These are phyloP conservation scores for Papiliotrema flavescens DNA, from an alignment of 1,284 basidiomycete species.

Conservation along the genomic window DNA sequence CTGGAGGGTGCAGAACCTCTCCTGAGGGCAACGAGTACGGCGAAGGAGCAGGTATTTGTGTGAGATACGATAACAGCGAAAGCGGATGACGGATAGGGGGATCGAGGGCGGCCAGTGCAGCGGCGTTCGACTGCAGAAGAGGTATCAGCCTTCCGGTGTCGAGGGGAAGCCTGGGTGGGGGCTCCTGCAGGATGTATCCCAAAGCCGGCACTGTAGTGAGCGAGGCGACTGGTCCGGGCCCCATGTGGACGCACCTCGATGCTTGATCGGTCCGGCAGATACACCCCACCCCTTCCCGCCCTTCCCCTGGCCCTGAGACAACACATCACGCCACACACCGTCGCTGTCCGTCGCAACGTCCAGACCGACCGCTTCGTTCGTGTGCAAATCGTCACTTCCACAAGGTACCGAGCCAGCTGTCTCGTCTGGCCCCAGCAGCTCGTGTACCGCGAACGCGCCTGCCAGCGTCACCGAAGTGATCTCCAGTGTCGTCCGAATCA, in stretches of 20 bases:
- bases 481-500: conserved; percentile 68
- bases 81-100: conserved; percentile 64
- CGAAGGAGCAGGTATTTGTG: conserved; percentile 55
- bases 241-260: conserved; percentile 60
- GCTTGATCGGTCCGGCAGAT: conserved; percentile 73
- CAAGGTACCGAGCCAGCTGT: conserved; percentile 58
- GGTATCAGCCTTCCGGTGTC: conserved; percentile 43
- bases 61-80: conserved; percentile 64
- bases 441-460: conserved; percentile 74
- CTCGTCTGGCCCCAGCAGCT: conserved; percentile 59
- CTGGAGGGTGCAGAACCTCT: conserved; percentile 68
- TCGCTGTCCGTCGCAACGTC: conserved; percentile 62
- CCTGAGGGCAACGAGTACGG: conserved; percentile 72
- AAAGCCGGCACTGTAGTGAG: conserved; percentile 66
- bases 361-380: conserved; percentile 63
- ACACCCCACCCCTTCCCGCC: conserved; percentile 56
- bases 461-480: conserved; percentile 65
- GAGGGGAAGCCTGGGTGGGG: conserved; percentile 47
- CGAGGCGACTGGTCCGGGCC: not conserved
- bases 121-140: conserved; percentile 49
- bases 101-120: conserved; percentile 55
- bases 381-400: conserved; percentile 54
- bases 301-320: conserved; percentile 31
- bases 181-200: conserved; percentile 74
- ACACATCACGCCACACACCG: conserved; percentile 67